phyloP scores from a whole-genome alignment of 176 grass and related monocot genomes.

The Sorghum bicolor region DNA sequence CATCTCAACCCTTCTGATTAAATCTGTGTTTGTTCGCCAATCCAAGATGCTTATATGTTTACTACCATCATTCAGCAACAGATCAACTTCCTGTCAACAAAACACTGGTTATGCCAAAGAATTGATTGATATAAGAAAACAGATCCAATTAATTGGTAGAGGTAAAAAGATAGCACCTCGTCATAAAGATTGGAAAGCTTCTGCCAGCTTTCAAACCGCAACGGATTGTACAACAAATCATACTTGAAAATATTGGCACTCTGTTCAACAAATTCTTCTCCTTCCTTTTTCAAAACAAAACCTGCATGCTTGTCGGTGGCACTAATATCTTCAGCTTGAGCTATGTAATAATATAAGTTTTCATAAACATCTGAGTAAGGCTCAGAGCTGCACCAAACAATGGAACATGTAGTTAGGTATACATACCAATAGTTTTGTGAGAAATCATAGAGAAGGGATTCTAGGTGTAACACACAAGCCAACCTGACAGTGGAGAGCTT shows the following conservation, averaged over 20 bases:
- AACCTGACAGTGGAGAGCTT: conserved; percentile 68
- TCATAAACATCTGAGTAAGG: conserved; percentile 94
- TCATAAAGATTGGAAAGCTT: conserved; percentile 95
- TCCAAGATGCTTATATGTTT: conserved; percentile 96
- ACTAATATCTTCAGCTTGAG: conserved; percentile 90
- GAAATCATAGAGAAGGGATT: conserved; percentile 5
- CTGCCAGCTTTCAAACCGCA: conserved; percentile 92
- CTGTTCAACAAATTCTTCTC: conserved; percentile 93
- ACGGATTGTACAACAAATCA: conserved; percentile 87
- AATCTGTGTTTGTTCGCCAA: conserved; percentile 74
- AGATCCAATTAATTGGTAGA: conserved; percentile 30
- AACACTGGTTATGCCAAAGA: conserved; percentile 25
- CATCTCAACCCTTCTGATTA: conserved; percentile 81
- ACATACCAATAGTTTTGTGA: conserved; percentile 22
- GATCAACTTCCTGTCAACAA: conserved; percentile 73
- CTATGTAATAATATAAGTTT: conserved; percentile 80
- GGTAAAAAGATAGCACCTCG: conserved; percentile 61
- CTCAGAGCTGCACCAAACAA: conserved; percentile 66
- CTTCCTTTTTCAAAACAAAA: conserved; percentile 99
- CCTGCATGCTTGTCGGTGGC: conserved; percentile 92
- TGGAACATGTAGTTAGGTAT: conserved; percentile 35
- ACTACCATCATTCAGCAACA: conserved; percentile 96
- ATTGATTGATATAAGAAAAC: conserved; percentile 25
- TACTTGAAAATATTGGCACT: conserved; percentile 95
- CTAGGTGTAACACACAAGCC: conserved; percentile 24